Evolutionary conservation across 495 filamentous ascomycete genomes (phyloP), one percentile per base, ranked within the genome.

Genomic region (Jackrogersella multiformis): DNA sequence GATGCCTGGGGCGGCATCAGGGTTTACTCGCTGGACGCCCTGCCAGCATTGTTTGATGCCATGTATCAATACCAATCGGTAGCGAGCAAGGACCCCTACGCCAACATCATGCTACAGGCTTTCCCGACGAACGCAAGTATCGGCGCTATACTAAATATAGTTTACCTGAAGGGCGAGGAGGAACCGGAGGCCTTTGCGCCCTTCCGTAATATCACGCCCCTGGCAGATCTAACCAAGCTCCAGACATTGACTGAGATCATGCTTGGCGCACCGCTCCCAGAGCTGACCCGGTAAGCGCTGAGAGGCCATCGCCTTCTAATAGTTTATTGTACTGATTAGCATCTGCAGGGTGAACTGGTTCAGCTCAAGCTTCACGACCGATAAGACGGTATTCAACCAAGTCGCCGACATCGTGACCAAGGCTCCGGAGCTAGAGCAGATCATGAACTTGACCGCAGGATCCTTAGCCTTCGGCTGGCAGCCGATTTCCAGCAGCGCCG

Each of bases 1-100:
- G 69, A 79, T 66, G 75, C 82, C 18, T 74, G 72, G 56, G 81
- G 79, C 49, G 82, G 81, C 26, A 59, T 79, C 12, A 69, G 75
- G 35, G 64, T 74, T 13, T 82, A 77, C 49, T 32, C 70, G 69
- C 63, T 74, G 12, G 62, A 73, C 41, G 61, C 67, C 7, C 51
- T 74, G 2, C 72, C 71, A 4, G 60, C 49, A 2, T 23, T 78
- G 8, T 66, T 76, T 13, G 59, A 66, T 3, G 67, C 73, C 35
- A 52, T 70, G 48, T 58, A 64, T 26, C 26, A 60, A 18, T 72
- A 72, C 36, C 65, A 74, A 46, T 64, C 64, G 9, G 62, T 56
- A 34, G 38, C 45, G 5, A 56, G 66, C 41, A 74, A 74, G 55
- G 61, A 74, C 52, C 61, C 58, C 5, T 69, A 72, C 38, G 72